A percentile compares a stretch with the other conserved stretches of the same genome.
These are phyloP conservation scores for Boletus pseudo-olivaceus DNA, from an alignment of 768 basidiomycete genomes.

Conservation along the genomic window DNA sequence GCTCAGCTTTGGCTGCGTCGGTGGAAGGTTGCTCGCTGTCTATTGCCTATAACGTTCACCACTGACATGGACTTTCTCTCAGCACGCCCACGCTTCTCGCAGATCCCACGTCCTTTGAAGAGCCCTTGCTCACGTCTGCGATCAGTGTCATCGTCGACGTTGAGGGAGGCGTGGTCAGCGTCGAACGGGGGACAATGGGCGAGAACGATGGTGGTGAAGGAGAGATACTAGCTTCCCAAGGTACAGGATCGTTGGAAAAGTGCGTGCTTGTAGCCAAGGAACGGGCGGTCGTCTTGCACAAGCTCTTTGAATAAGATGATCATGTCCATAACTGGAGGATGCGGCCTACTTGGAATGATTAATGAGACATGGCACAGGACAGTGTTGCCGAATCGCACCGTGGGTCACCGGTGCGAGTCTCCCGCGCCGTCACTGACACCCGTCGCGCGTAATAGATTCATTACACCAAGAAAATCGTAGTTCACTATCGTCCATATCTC, in stretches of 20 bases:
- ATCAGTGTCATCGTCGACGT: constrained; percentile 61
- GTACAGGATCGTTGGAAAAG: constrained; percentile 12
- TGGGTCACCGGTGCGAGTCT: neutral
- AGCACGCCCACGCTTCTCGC: constrained; percentile 53
- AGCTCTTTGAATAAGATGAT: constrained; percentile 18
- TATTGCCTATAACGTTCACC: neutral
- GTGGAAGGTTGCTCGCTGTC: constrained; percentile 14
- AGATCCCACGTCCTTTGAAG: constrained; percentile 90
- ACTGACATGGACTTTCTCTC: constrained; percentile 1
- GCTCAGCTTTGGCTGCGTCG: constrained; percentile 24
- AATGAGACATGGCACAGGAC: neutral
- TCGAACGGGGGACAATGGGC: constrained; percentile 24
- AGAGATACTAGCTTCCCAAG: neutral
- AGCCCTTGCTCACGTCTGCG: constrained; percentile 74
- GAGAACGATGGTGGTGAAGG: constrained; percentile 17
- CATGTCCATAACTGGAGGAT: neutral
- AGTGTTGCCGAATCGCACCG: no score
- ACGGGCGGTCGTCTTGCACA: constrained; percentile 22
- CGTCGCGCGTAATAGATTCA: no score
- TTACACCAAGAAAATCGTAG: no score
- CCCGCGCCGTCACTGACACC: no score
- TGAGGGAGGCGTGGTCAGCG: constrained; percentile 19
- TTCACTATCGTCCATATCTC: no score
- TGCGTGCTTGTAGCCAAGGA: constrained; percentile 21
- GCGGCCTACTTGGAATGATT: neutral